phyloP scores from a whole-genome alignment of 164 flowering plant species.

The Vitis labrusca region DNA sequence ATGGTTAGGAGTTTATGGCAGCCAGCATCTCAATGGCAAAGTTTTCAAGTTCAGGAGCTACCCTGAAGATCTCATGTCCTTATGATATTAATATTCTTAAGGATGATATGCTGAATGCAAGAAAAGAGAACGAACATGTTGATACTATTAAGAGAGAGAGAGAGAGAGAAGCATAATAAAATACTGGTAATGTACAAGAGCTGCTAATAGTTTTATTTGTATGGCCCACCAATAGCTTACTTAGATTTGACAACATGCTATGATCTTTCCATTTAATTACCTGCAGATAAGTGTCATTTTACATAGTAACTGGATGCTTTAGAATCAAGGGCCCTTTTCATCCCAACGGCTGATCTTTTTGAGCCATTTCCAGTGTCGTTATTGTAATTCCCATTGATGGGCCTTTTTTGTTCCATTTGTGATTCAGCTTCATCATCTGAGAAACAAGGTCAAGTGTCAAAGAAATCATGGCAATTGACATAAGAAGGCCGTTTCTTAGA shows the following conservation, averaged over 20 bases:
- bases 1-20: too few relatives aligned
- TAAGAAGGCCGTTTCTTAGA: not conserved
- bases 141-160: too few relatives aligned
- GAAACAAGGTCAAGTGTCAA: not conserved
- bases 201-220: not conserved
- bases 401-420: slow-evolving; percentile 17
- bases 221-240: not conserved
- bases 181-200: not conserved
- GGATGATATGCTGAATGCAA: too few relatives aligned
- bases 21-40: too few relatives aligned
- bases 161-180: not conserved
- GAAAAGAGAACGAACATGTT: too few relatives aligned
- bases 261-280: not conserved
- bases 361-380: slow-evolving; percentile 9
- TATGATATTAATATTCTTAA: too few relatives aligned
- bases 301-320: slow-evolving; percentile 6
- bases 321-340: slow-evolving; percentile 46
- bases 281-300: slow-evolving; percentile 3
- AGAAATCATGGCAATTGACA: not conserved
- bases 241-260: not conserved
- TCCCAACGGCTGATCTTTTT: slow-evolving; percentile 31
- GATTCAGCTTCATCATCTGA: slow-evolving; percentile 45
- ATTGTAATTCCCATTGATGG: slow-evolving; percentile 2
- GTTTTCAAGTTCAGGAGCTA: too few relatives aligned
- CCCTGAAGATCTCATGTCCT: too few relatives aligned